Base-by-base conservation (phyloP, 306 rosid species). In the Castanea sativa region DNA sequence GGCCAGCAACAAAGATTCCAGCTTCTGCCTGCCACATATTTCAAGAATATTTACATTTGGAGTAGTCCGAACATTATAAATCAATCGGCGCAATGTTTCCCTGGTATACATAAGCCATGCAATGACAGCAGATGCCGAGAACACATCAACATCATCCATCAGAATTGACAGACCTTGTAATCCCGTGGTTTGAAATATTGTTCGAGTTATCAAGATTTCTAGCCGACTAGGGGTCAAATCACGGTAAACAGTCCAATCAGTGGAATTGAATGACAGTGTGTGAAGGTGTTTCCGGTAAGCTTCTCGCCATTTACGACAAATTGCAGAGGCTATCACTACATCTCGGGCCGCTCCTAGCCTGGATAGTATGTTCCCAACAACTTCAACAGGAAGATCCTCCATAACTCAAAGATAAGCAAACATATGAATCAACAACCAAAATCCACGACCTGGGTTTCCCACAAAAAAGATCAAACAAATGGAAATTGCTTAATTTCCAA, bases 101-200 rank as follows among this genome's bases (percentile, higher is more conserved):
- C 91, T 78, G 8, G 97, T 91, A 76, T 89, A 90, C 92, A 93
- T 87, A 68, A 93, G 92, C 97, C 98, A 93, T 71, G 97, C 93
- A 74, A 90, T 86, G 77, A 90, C 88, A 1, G 93, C 83, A 0
- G 96, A 87, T 8, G 97, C 96, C 0, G 91, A 90, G 76, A 94
- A 94, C 38, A 86, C 92, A 23, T 90, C 92, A 5, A 79, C 90
- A 56, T 89, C 93, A 49, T 94, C 97, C 98, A 92, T 88, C 74
- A 88, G 76, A 80, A 92, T 92, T 2, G 92, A 78, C 57, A 94
- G 73, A 20, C 87, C 72, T 72, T 84, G 92, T 82, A 94, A 82
- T 4, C 88, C 96, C 11, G 89, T 84, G 11, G 91, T 94, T 79
- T 94, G 98, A 23, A 94, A 90, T 81, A 94, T 89, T 2, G 97